Evolutionary conservation across 2,329 filamentous ascomycete genomes (phyloP).

Genomic region (Torrubiellomyces zombiae): DNA sequence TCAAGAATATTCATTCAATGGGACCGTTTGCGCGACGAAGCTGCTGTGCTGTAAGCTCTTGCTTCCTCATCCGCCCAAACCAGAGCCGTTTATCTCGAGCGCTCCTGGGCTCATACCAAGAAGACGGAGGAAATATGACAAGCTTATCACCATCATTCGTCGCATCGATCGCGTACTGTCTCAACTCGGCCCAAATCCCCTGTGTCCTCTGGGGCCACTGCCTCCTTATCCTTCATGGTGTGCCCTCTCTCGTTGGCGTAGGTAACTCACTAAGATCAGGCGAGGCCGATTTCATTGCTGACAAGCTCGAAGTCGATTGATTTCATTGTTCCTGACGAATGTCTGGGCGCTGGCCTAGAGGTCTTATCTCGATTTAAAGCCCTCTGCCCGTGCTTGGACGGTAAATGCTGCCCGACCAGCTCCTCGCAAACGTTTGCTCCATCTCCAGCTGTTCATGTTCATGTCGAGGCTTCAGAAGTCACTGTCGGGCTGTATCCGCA

Average conservation of each 20-base stretch:
- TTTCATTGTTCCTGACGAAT: constrained; percentile 1
- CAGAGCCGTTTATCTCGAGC: too few species aligned
- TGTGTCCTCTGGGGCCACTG: constrained; percentile 2
- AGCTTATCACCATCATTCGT: not conserved
- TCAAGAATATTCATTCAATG: too few species aligned
- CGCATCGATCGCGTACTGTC: constrained; percentile 1
- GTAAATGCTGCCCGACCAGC: not conserved
- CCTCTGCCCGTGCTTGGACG: constrained; percentile 1
- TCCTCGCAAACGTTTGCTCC: not conserved
- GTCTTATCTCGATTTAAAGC: not conserved
- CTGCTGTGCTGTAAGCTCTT: too few species aligned
- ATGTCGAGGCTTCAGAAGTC: constrained; percentile 1
- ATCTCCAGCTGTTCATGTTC: not conserved
- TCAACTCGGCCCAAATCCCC: constrained; percentile 1
- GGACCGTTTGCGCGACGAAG: too few species aligned
- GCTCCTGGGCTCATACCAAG: too few species aligned
- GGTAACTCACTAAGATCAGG: not conserved
- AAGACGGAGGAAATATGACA: not conserved
- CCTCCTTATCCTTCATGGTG: constrained; percentile 1
- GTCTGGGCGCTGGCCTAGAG: not conserved
- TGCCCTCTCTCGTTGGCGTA: constrained; percentile 1
- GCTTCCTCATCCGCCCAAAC: too few species aligned
- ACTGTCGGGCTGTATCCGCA: not conserved
- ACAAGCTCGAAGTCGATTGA: not conserved
- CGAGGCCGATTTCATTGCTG: not conserved